These are phyloP conservation scores for Aureobasidium sp. DNA, from an alignment of 2,329 filamentous ascomycete species.

Conservation along the genomic window DNA sequence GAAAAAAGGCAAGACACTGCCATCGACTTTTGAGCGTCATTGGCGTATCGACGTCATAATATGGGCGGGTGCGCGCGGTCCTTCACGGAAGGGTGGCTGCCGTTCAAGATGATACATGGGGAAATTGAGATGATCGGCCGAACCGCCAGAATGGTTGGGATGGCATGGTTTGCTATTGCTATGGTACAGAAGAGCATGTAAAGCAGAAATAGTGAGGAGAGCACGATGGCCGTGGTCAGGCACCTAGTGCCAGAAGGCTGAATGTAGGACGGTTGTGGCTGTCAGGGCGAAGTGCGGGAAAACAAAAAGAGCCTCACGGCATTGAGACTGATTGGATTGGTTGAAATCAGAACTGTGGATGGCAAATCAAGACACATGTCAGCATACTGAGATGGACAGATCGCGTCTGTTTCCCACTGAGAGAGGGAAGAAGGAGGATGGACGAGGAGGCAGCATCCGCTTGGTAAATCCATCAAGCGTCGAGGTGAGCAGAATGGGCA, in stretches of 20 bases:
- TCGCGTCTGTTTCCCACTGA: too few species aligned
- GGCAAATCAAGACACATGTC: too few species aligned
- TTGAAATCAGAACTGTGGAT: too few species aligned
- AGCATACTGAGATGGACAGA: background rate
- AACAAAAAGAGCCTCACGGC: background rate
- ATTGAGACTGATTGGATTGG: background rate
- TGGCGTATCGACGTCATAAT: too few species aligned
- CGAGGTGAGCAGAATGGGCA: background rate
- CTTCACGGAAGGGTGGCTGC: too few species aligned
- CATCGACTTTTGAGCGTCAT: constrained; percentile 3
- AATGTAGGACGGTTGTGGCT: constrained; percentile 8
- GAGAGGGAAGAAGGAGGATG: background rate
- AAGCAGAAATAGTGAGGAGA: background rate
- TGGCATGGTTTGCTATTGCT: background rate
- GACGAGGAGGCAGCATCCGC: too few species aligned
- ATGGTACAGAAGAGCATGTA: background rate
- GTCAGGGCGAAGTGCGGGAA: background rate
- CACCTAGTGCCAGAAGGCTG: background rate
- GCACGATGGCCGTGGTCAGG: background rate
- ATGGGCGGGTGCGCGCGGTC: too few species aligned
- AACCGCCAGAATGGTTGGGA: background rate
- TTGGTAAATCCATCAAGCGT: too few species aligned
- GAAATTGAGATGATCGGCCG: background rate
- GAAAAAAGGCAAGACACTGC: constrained; percentile 10
- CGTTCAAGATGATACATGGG: background rate